phyloP scores from a whole-genome alignment of 2,329 filamentous ascomycete species.

The Pezicula neosporulosa region DNA sequence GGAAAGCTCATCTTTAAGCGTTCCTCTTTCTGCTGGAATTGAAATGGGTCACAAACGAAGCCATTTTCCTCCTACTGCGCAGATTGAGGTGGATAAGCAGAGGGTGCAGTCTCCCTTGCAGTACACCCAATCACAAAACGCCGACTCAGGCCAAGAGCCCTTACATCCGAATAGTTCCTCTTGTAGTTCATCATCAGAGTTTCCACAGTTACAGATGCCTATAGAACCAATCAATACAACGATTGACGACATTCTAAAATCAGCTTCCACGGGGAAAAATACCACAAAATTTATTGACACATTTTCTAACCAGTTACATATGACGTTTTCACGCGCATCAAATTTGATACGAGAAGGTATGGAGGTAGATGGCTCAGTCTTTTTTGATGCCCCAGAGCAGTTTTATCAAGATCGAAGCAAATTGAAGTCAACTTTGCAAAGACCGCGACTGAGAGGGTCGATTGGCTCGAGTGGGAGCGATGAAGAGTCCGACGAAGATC shows the following conservation, averaged over 20 bases:
- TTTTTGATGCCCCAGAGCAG: conserved; percentile 22
- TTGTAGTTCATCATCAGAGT: conserved; percentile 15
- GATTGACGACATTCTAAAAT: conserved; percentile 5
- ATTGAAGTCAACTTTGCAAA: conserved; percentile 14
- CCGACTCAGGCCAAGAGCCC: too few relatives aligned
- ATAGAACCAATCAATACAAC: conserved; percentile 12
- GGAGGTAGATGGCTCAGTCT: conserved; percentile 22
- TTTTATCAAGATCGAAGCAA: conserved; percentile 21
- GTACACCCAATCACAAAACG: not conserved
- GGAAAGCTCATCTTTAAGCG: not conserved
- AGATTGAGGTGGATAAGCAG: not conserved
- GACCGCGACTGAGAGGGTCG: conserved; percentile 3
- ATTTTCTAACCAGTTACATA: conserved; percentile 16
- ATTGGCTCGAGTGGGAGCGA: conserved; percentile 10
- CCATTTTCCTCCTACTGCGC: not conserved
- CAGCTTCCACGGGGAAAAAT: conserved; percentile 6
- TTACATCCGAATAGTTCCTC: conserved; percentile 13
- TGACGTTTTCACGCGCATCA: conserved; percentile 22
- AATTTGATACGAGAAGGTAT: conserved; percentile 25
- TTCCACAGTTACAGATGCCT: conserved; percentile 7
- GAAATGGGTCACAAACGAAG: not conserved
- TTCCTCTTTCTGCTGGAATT: not conserved
- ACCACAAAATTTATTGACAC: conserved; percentile 13
- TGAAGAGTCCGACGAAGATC: not conserved
- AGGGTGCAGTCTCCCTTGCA: conserved; percentile 15